phyloP scores from a whole-genome alignment of 2,329 filamentous ascomycete species.

The Cercospora canescens region DNA sequence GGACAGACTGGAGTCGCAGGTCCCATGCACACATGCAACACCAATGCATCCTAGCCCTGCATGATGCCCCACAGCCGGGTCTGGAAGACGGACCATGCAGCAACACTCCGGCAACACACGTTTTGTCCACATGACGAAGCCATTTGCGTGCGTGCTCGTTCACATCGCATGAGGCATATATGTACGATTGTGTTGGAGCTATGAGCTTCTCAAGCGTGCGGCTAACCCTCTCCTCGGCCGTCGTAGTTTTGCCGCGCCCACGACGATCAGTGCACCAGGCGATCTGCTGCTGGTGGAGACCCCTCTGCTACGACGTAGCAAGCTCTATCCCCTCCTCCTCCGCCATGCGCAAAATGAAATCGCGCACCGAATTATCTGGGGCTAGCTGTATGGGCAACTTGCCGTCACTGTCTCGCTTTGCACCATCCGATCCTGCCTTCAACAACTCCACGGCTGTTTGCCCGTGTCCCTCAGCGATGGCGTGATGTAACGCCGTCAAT shows the following conservation, averaged over 20 bases:
- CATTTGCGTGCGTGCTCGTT: neutral
- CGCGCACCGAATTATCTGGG: slow-evolving; percentile 78
- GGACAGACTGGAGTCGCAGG: neutral
- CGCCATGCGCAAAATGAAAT: slow-evolving; percentile 74
- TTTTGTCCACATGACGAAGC: neutral
- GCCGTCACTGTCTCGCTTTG: slow-evolving; percentile 73
- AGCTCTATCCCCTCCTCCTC: slow-evolving; percentile 80
- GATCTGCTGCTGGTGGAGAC: neutral
- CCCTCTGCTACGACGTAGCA: neutral
- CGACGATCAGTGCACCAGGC: neutral
- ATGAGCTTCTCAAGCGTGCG: neutral
- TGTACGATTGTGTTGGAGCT: neutral
- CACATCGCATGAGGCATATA: neutral
- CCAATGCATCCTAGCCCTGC: neutral
- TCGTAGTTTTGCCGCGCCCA: neutral
- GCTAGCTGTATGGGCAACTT: slow-evolving; percentile 75
- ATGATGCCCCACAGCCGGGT: neutral
- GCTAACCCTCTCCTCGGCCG: neutral
- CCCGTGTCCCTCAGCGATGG: slow-evolving; percentile 72
- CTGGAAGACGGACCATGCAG: neutral
- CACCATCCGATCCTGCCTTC: slow-evolving; percentile 79
- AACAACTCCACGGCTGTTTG: slow-evolving; percentile 81
- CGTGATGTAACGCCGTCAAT: slow-evolving; percentile 85
- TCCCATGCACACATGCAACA: neutral
- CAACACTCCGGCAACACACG: neutral